Conservation (phyloP, 345 rosid genomes). For the thale cress (Arabidopsis thaliana) region TAIR10.1 NC_003076.8:6285501-6286000, state of each 20-base stretch:
- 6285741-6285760: constrained; percentile 48
- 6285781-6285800: neutral
- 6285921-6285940: constrained; percentile 35
- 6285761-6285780: constrained; percentile 10
- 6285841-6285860: constrained; percentile 45
- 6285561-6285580: constrained; percentile 80
- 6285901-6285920: constrained; percentile 99
- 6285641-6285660: neutral
- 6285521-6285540: constrained; percentile 79
- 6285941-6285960: constrained; percentile 14
- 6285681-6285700: constrained; percentile 59
- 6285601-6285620: neutral
- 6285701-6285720: constrained; percentile 68
- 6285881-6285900: constrained; percentile 96
- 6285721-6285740: constrained; percentile 77
- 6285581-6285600: constrained; percentile 51
- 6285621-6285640: constrained; percentile 7
- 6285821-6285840: neutral
- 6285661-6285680: neutral
- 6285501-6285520: neutral
- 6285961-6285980: neutral
- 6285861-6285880: constrained; percentile 69
- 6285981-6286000: neutral
- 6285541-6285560: constrained; percentile 74
- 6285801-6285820: no score